A percentile compares a stretch with the other conserved stretches of the same genome.
phyloP scores from a whole-genome alignment of 2,329 filamentous ascomycete species.

The Cladophialophora bantiana region DNA sequence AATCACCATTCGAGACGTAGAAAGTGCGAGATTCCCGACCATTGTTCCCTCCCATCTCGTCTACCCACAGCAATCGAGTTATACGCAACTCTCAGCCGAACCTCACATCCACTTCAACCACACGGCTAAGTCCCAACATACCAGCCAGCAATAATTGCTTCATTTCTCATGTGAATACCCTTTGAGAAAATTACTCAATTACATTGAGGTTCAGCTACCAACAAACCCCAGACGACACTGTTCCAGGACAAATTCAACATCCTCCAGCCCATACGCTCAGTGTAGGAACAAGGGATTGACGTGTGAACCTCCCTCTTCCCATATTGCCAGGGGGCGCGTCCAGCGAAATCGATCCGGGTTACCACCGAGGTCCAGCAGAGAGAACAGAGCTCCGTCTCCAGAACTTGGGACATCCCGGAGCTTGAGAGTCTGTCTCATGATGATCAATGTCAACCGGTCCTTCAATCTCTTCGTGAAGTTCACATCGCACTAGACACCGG shows the following conservation, averaged over 20 bases:
- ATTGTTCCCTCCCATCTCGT: too few relatives aligned
- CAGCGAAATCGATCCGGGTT: neutral
- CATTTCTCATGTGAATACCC: neutral
- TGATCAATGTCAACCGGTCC: neutral
- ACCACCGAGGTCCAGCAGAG: neutral
- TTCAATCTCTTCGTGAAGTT: neutral
- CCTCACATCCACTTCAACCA: neutral
- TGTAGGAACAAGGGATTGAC: neutral
- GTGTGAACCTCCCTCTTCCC: neutral
- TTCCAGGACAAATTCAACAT: neutral
- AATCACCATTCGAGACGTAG: too few relatives aligned
- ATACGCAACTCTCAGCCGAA: neutral
- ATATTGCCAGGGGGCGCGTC: neutral
- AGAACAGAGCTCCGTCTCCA: neutral
- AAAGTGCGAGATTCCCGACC: too few relatives aligned
- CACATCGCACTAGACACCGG: constrained; percentile 9
- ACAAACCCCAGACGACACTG: neutral
- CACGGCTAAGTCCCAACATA: neutral
- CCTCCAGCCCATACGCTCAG: neutral
- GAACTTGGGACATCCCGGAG: neutral
- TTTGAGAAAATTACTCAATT: neutral
- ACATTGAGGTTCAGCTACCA: neutral
- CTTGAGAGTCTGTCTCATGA: neutral
- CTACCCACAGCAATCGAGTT: too few relatives aligned
- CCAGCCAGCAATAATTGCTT: neutral